Percentiles rank a stretch among this genome's conserved stretches.
Evolutionary conservation across 495 filamentous ascomycete genomes (phyloP).

Genomic region (Oidiodendron maius): DNA sequence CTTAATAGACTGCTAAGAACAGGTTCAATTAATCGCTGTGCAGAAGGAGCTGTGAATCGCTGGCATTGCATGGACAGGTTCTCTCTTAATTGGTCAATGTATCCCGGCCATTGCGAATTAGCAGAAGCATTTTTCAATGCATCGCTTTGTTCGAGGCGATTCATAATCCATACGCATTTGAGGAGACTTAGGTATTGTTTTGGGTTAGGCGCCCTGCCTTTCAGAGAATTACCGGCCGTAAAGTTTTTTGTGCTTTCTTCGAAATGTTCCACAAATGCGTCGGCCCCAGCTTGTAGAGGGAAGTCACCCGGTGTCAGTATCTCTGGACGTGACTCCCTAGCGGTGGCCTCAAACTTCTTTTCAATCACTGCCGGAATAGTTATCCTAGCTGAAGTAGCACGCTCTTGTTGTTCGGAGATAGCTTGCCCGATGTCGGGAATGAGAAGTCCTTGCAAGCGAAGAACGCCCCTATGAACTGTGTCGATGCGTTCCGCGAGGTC

Average conservation of each 20-base stretch:
- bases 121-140: neutral
- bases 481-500: conserved; percentile 18
- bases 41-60: conserved; percentile 5
- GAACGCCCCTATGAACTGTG: conserved; percentile 13
- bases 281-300: conserved; percentile 16
- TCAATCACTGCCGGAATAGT: conserved; percentile 10
- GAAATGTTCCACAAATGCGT: conserved; percentile 20
- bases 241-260: conserved; percentile 15
- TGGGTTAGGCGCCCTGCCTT: conserved; percentile 10
- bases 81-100: conserved; percentile 17
- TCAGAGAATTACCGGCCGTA: conserved; percentile 14
- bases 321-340: conserved; percentile 6
- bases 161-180: conserved; percentile 24
- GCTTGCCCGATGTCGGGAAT: conserved; percentile 16
- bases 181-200: conserved; percentile 20
- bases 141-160: conserved; percentile 1
- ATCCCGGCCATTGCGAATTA: conserved; percentile 20
- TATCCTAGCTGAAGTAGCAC: neutral
- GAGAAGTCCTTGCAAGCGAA: conserved; percentile 14
- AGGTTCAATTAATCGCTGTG: conserved; percentile 7
- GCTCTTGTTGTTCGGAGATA: conserved; percentile 8
- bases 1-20: conserved; percentile 1
- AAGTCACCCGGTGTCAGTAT: conserved; percentile 9
- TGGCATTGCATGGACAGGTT: conserved; percentile 10
- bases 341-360: conserved; percentile 8